phyloP scores from a whole-genome alignment of 2,329 filamentous ascomycete species.

The Fusarium foetens region DNA sequence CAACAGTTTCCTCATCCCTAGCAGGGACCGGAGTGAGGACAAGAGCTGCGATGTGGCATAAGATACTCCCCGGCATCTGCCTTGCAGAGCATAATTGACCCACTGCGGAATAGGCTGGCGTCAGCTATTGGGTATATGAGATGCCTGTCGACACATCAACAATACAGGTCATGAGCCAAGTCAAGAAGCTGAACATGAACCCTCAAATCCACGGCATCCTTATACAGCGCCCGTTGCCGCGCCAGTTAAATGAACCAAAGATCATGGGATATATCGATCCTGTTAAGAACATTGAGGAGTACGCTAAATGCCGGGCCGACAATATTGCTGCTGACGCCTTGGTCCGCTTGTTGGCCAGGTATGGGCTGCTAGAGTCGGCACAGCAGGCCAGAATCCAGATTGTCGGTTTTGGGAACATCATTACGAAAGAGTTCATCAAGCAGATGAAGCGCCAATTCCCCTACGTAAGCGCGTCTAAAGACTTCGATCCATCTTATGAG shows the following conservation, averaged over 20 bases:
- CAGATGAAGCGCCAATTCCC: neutral
- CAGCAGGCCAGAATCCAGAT: neutral
- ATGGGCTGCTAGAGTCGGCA: neutral
- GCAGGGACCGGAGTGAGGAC: fast-evolving
- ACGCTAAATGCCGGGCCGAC: fast-evolving
- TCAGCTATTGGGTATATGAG: neutral
- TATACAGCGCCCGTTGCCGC: neutral
- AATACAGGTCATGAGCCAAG: neutral
- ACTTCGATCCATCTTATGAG: neutral
- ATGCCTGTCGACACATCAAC: neutral
- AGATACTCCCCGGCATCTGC: fast-evolving
- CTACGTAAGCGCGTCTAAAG: neutral
- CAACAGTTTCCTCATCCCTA: fast-evolving
- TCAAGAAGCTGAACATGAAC: neutral
- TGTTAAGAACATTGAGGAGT: neutral
- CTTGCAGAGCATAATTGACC: fast-evolving
- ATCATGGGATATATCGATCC: neutral
- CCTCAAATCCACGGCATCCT: neutral
- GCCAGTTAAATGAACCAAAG: neutral
- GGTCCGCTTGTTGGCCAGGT: neutral
- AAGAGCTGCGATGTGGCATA: neutral
- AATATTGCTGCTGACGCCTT: neutral
- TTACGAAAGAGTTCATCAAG: neutral
- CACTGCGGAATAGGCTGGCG: fast-evolving
- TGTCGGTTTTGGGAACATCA: neutral